Evolutionary conservation across 805 yeast species (phyloP), one percentile per base, ranked within the genome.

Genomic region (Wickerhamomyces rabaulensis): DNA sequence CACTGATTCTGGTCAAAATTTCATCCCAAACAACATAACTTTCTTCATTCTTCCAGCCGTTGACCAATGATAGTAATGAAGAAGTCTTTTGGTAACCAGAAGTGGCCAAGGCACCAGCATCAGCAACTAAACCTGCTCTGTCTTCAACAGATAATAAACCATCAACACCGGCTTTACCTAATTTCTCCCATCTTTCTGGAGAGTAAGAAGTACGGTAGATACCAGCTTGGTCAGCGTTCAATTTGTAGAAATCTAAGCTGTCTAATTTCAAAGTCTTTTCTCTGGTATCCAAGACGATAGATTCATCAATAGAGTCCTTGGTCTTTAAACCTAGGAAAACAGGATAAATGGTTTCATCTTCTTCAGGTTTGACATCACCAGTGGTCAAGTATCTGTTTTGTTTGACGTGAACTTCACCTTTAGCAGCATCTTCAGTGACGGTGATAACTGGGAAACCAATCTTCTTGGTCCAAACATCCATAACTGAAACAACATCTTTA

Each of bases 391-490:
- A 87, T 60, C 95, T 78, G 67, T 83, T 74, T 67, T 87, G 95
- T 45, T 80, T 76, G 42, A 87, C 71, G 19, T 71, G 73, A 45
- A 85, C 65, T 42, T 73, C 69, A 42, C 73, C 67, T 12, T 53
- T 62, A 15, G 45, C 44, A 20, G 71, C 71, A 43, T 71, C 70
- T 66, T 84, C 91, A 43, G 75, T 71, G 35, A 86, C 91, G 29
- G 77, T 68, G 42, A 87, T 69, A 15, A 87, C 79, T 22, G 95
- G 95, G 71, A 73, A 87, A 8, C 95, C 95, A 49, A 84, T 78
- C 59, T 83, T 78, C 57, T 80, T 79, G 48, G 90, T 86, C 95
- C 95, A 87, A 49, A 79, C 76, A 58, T 80, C 80, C 94, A 87
- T 87, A 37, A 83, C 85, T 48, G 69, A 66, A 46, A 76, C 79